phyloP scores from a whole-genome alignment of 1,284 basidiomycete genomes.

The Anthracocystis walkeri region DNA sequence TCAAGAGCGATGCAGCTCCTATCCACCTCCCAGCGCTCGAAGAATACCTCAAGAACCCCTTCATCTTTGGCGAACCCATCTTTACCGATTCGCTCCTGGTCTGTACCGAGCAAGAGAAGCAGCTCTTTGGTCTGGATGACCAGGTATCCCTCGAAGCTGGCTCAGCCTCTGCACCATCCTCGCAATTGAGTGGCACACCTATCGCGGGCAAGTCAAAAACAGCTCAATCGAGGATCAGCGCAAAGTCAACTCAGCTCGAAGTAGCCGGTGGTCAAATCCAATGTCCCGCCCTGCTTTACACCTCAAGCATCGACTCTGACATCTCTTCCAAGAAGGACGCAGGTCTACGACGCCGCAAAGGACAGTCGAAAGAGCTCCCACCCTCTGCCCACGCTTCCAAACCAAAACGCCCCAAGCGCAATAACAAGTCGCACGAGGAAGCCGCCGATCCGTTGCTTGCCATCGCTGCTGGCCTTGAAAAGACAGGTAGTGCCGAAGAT shows the following conservation, averaged over 20 bases:
- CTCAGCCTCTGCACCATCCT: background rate
- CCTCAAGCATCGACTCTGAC: slow-evolving; percentile 17
- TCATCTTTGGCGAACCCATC: slow-evolving; percentile 47
- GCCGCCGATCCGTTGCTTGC: slow-evolving; percentile 20
- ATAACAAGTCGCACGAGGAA: slow-evolving; percentile 4
- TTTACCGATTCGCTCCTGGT: slow-evolving; percentile 41
- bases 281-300: slow-evolving; percentile 30
- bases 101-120: slow-evolving; percentile 47
- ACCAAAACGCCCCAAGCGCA: background rate
- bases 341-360: slow-evolving; percentile 15
- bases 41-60: slow-evolving; percentile 47
- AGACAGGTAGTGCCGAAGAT: background rate
- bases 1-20: slow-evolving; percentile 57
- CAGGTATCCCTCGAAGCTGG: background rate
- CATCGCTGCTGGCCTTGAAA: background rate
- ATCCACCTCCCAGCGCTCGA: slow-evolving; percentile 69
- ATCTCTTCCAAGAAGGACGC: background rate
- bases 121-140: slow-evolving; percentile 49
- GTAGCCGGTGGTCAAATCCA: slow-evolving; percentile 46
- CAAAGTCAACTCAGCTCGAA: slow-evolving; percentile 25
- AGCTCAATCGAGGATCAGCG: slow-evolving; percentile 16
- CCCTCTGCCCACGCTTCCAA: background rate
- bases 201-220: slow-evolving; percentile 5
- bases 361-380: slow-evolving; percentile 6
- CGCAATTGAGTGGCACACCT: background rate